Base-by-base conservation (phyloP, 2,329 filamentous ascomycete genomes). In the Chaetomiaceae sp. region DNA sequence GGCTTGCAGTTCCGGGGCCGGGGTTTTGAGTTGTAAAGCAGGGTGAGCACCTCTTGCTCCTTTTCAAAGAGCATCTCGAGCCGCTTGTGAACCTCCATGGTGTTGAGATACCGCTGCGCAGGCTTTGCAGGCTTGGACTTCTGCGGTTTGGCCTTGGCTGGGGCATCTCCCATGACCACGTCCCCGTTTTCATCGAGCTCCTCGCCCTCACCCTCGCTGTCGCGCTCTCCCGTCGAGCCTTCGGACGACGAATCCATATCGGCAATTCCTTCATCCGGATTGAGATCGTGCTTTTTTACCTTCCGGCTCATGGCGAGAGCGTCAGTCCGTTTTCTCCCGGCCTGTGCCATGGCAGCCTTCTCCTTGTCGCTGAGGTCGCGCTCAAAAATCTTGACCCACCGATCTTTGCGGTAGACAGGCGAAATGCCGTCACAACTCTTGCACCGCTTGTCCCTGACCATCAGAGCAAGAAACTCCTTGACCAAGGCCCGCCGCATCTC, bases 371-470 rank as follows among this genome's bases (percentile, higher is more conserved):
- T 78, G 47, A 96, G 69, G 2, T 85, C 73, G 61, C 86, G 93
- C 62, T 91, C 84, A 65, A 97, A 98, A 44, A 98, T 89, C 66
- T 97, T 98, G 61, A 90, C 85, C 59, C 82, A 93, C 35, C 85
- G 78, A 60, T 98, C 91, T 64, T 95, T 96, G 57, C 91, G 83
- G 66, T 88, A 97, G 2, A 74, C 73, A 10, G 89, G 90, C 12
- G 86, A 90, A 51, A 93, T 79, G 22, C 85, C 86, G 40, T 71
- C 68, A 56, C 79, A 83, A 45, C 68, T 74, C 37, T 71, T 72
- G 67, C 93, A 98, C 59, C 78, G 78, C 58, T 82, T 84, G 38
- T 76, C 74, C 56, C 76, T 78, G 38, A 78, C 78, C 45, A 96
- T 84, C 22, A 83, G 78, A 43, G 77, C 78, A 50, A 95, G 74